Evolutionary conservation across 164 flowering plant species (phyloP), one percentile per base, ranked within the genome.

Genomic region (Nymphaea thermarum): DNA sequence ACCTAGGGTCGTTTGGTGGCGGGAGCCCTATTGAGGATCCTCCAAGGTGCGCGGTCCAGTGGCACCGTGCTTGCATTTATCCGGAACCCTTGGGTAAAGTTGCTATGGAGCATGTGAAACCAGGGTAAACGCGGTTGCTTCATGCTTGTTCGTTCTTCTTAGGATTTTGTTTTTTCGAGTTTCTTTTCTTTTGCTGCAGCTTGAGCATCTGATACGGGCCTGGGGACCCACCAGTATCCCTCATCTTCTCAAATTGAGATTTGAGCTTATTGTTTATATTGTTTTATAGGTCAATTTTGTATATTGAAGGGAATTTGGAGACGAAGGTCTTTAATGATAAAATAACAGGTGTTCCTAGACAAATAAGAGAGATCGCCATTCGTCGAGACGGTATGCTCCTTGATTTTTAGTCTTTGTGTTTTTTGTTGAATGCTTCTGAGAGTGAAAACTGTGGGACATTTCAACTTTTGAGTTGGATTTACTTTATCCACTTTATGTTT

Each of bases 281-380:
- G 53, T 45, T 45, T 45, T 45, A 71, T 70, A 91, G 97, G 67
- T 74, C 89, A 67, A 78, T 80, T 68, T 55, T 93, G 44, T 93
- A 91, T 65, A 36, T 91, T 78, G 98, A 93, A 76, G 98, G 98
- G 43, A 91, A 88, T 80, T 69, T 93, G 76, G 97, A 93, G 83
- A 85, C 90, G 4, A 91, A 89, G 71, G 64, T 89, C 25, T 93
- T 91, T 75, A 74, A 65, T 67, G 96, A 93, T 81, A 89, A 87
- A 42, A 70, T 84, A 42, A 82, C 86, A 65, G 96, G 97, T 62
- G 78, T 89, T 55, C 88, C 83, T 42, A 83, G 87, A 65, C 87
- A 96, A 44, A 70, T 93, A 65, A 82, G 96, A 77, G 98, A 93
- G 80, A 66, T 93, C 64, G 93, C 98, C 8, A 45, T 93, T 65